A percentile compares a stretch with the other conserved stretches of the same genome.
Evolutionary conservation across 2,329 filamentous ascomycete species (phyloP).

Genomic region (Cercospora sp.): DNA sequence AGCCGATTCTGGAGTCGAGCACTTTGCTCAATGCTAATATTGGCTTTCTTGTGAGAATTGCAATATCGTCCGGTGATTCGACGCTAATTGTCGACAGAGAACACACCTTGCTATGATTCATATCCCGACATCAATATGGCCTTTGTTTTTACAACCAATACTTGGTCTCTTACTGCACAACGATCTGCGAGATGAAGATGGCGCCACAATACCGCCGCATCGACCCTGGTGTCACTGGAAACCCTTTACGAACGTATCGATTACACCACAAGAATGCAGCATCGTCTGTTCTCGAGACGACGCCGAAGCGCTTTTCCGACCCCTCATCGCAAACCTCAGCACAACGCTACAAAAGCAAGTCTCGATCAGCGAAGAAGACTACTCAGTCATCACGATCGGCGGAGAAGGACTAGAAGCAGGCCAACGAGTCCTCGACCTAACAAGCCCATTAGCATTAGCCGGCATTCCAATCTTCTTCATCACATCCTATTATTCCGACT

Average conservation of each 20-base stretch:
- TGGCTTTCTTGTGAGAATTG: slow-evolving; percentile 47
- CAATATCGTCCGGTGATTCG: not conserved
- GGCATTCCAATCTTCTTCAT: slow-evolving; percentile 98
- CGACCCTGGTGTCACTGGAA: slow-evolving; percentile 57
- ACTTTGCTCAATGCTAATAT: slow-evolving; percentile 51
- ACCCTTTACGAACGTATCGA: slow-evolving; percentile 87
- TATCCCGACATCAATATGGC: slow-evolving; percentile 76
- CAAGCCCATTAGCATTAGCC: slow-evolving; percentile 83
- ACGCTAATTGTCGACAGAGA: slow-evolving; percentile 58
- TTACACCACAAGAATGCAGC: slow-evolving; percentile 90
- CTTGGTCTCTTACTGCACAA: slow-evolving; percentile 71
- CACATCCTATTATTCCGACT: slow-evolving; percentile 96
- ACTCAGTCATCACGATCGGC: slow-evolving; percentile 84
- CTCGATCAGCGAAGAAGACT: slow-evolving; percentile 78
- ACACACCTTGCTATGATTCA: slow-evolving; percentile 86
- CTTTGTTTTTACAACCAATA: slow-evolving; percentile 79
- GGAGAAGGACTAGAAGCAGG: slow-evolving; percentile 88
- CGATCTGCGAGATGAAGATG: slow-evolving; percentile 42
- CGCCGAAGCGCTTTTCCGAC: slow-evolving; percentile 72
- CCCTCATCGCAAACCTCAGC: slow-evolving; percentile 66
- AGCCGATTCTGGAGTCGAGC: slow-evolving; percentile 40
- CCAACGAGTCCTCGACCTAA: slow-evolving; percentile 86
- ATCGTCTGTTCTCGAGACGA: slow-evolving; percentile 80
- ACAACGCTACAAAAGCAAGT: slow-evolving; percentile 49
- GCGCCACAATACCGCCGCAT: slow-evolving; percentile 38